These are phyloP conservation scores for Citrus hindsii DNA, from an alignment of 345 rosid genomes.

Conservation along the genomic window DNA sequence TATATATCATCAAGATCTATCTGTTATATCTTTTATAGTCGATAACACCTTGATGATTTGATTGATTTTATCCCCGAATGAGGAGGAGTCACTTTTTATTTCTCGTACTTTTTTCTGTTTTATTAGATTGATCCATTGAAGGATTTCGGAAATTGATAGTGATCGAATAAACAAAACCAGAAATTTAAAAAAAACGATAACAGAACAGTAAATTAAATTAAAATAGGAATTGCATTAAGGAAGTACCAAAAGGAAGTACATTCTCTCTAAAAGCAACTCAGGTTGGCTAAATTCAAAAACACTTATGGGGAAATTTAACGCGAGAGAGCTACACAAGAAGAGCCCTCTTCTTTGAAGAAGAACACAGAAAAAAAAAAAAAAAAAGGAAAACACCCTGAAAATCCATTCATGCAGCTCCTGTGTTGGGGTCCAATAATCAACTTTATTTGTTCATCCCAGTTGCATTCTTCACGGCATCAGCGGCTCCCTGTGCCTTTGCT, in stretches of 20 bases:
- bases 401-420: too few species aligned
- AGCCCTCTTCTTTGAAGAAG: neutral
- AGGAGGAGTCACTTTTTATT: neutral
- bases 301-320: neutral
- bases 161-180: neutral
- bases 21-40: too few species aligned
- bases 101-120: too few species aligned
- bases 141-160: neutral
- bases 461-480: constrained; percentile 60
- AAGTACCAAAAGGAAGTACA: neutral
- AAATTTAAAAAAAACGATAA: neutral
- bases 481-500: constrained; percentile 57
- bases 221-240: neutral
- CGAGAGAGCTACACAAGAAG: neutral
- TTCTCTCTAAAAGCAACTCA: neutral
- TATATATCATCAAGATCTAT: too few species aligned
- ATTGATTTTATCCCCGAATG: neutral
- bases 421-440: neutral
- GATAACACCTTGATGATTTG: too few species aligned
- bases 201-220: neutral
- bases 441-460: constrained; percentile 48
- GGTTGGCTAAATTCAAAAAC: neutral
- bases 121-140: neutral
- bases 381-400: neutral
- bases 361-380: neutral